phyloP scores from a whole-genome alignment of 805 yeast genomes.

The Sungouiozyma intestinalis region DNA sequence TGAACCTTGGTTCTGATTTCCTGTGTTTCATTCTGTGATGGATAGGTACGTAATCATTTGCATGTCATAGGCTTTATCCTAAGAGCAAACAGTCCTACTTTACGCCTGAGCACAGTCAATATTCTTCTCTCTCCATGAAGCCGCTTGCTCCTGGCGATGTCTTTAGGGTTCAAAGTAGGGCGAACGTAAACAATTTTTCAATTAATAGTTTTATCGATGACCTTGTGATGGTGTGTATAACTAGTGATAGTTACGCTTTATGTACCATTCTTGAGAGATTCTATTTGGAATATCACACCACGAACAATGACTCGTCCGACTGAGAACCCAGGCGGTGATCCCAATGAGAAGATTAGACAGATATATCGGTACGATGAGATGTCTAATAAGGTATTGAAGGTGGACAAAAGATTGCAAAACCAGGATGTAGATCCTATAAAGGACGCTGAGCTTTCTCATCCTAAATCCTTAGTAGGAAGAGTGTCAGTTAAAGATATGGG shows the following conservation, averaged over 20 bases:
- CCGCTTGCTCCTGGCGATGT: too few species aligned
- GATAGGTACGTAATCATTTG: too few species aligned
- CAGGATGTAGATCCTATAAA: conserved; percentile 29
- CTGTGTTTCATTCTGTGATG: too few species aligned
- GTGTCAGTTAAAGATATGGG: conserved; percentile 69
- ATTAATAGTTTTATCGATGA: background rate
- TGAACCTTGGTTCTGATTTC: too few species aligned
- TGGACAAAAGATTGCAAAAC: conserved; percentile 43
- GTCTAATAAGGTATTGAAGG: conserved; percentile 63
- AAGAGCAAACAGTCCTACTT: too few species aligned
- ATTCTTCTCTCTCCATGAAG: too few species aligned
- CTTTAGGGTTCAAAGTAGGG: too few species aligned
- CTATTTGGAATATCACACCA: background rate
- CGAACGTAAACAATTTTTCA: too few species aligned
- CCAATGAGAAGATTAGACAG: conserved; percentile 20
- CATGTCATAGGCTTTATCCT: too few species aligned
- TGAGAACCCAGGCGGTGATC: background rate
- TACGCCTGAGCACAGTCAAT: too few species aligned
- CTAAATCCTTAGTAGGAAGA: conserved; percentile 62
- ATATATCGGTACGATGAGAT: conserved; percentile 56
- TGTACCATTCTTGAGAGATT: too few species aligned
- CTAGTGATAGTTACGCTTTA: too few species aligned
- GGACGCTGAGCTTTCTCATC: conserved; percentile 48
- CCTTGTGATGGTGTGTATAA: background rate
- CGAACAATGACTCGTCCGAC: background rate